These are phyloP conservation scores for Talaromyces sp. DNA, from an alignment of 2,329 filamentous ascomycete species.

Conservation along the genomic window DNA sequence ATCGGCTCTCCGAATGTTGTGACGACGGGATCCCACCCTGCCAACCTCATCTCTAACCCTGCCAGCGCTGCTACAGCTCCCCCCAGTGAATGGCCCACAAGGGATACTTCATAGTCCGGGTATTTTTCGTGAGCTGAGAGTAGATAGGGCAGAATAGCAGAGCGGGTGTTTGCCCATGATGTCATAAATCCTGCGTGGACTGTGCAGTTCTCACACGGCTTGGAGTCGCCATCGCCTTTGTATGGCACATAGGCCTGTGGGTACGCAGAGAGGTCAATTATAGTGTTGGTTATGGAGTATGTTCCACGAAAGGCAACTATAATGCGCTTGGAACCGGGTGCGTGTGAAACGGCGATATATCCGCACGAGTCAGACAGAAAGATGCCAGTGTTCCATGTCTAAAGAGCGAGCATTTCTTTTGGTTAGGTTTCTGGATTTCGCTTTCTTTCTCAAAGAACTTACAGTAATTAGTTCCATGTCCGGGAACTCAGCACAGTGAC, in stretches of 20 bases:
- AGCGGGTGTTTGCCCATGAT: slow-evolving; percentile 78
- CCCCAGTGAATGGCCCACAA: slow-evolving; percentile 90
- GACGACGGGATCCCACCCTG: slow-evolving; percentile 74
- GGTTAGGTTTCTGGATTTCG: not conserved
- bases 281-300: slow-evolving; percentile 88
- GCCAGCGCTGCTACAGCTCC: slow-evolving; percentile 90
- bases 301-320: slow-evolving; percentile 91
- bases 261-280: slow-evolving; percentile 84
- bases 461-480: slow-evolving; percentile 73
- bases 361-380: slow-evolving; percentile 89
- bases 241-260: slow-evolving; percentile 93
- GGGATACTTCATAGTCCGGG: slow-evolving; percentile 71
- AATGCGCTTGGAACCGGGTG: slow-evolving; percentile 62
- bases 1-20: slow-evolving; percentile 93
- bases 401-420: slow-evolving; percentile 11
- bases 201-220: slow-evolving; percentile 78
- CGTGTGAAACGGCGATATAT: slow-evolving; percentile 86
- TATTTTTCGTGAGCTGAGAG: slow-evolving; percentile 61
- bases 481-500: slow-evolving; percentile 82
- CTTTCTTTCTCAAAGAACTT: slow-evolving; percentile 13
- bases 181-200: slow-evolving; percentile 88
- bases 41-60: slow-evolving; percentile 74
- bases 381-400: slow-evolving; percentile 87
- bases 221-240: slow-evolving; percentile 53
- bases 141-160: slow-evolving; percentile 69